Percentiles rank a stretch among this genome's conserved stretches.
Evolutionary conservation across 2,329 filamentous ascomycete genomes (phyloP).

Genomic region (Aspergillus persii): DNA sequence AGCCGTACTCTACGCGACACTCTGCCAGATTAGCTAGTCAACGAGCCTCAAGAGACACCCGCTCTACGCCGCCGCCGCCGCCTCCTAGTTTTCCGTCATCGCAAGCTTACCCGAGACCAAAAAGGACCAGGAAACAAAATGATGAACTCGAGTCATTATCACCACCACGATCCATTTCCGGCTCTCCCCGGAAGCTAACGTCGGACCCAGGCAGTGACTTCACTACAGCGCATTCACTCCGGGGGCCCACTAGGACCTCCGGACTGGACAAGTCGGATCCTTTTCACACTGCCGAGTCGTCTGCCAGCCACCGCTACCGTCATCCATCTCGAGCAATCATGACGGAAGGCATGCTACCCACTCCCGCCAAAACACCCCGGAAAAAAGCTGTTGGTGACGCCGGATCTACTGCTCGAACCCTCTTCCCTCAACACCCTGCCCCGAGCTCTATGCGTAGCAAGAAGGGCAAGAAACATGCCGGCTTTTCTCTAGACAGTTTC

Average conservation of each 20-base stretch:
- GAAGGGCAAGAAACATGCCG: constrained; percentile 46
- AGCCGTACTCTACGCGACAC: constrained; percentile 40
- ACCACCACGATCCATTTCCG: constrained; percentile 27
- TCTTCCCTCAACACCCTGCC: constrained; percentile 52
- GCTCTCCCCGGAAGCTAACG: constrained; percentile 28
- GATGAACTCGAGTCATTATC: constrained; percentile 26
- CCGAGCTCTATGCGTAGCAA: constrained; percentile 47
- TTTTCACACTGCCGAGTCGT: constrained; percentile 22
- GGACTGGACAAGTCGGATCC: constrained; percentile 21
- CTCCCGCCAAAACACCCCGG: constrained; percentile 61
- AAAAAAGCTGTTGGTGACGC: constrained; percentile 51
- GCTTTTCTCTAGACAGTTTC: constrained; percentile 47
- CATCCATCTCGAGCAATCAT: constrained; percentile 27
- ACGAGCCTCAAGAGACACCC: constrained; percentile 24
- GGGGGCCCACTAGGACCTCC: constrained; percentile 6
- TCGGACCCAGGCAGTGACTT: constrained; percentile 13
- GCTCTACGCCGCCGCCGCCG: constrained; percentile 33
- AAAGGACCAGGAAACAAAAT: constrained; percentile 22
- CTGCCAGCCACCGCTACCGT: constrained; percentile 21
- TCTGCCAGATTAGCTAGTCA: constrained; percentile 41
- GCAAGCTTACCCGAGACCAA: constrained; percentile 17
- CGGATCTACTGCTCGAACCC: constrained; percentile 50
- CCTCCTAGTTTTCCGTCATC: constrained; percentile 29
- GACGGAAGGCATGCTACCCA: constrained; percentile 54
- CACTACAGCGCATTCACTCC: constrained; percentile 18